phyloP scores from a whole-genome alignment of 2,329 filamentous ascomycete species.

The Huntiella omanensis region DNA sequence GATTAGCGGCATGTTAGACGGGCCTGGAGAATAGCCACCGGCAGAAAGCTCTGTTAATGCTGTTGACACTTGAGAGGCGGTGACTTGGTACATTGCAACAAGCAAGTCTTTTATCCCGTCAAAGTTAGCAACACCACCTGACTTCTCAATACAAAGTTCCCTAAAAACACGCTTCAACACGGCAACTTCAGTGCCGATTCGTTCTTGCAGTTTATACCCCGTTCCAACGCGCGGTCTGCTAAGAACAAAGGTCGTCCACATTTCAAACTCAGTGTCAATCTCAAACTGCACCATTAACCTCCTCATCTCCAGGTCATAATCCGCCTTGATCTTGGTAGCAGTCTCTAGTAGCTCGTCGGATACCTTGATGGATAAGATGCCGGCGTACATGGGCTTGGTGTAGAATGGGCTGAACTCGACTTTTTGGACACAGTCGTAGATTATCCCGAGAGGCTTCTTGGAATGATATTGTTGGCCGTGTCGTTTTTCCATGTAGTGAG shows the following conservation, averaged over 20 bases:
- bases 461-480: constrained; percentile 44
- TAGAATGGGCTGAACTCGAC: constrained; percentile 58
- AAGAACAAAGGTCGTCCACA: constrained; percentile 74
- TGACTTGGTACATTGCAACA: constrained; percentile 75
- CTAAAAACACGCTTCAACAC: constrained; percentile 52
- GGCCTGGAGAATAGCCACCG: constrained; percentile 13
- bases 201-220: constrained; percentile 78
- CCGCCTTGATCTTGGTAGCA: constrained; percentile 47
- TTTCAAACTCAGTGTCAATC: constrained; percentile 75
- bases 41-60: constrained; percentile 29
- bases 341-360: constrained; percentile 33
- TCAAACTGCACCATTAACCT: constrained; percentile 73
- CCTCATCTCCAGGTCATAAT: constrained; percentile 60
- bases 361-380: constrained; percentile 44
- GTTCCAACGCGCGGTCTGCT: constrained; percentile 49
- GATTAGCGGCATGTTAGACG: constrained; percentile 54
- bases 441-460: constrained; percentile 50
- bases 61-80: constrained; percentile 46
- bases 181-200: constrained; percentile 49
- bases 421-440: constrained; percentile 57
- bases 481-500: constrained; percentile 71
- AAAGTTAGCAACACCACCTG: constrained; percentile 28
- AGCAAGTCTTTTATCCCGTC: constrained; percentile 51
- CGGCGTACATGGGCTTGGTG: constrained; percentile 52
- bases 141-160: constrained; percentile 43